phyloP scores from a whole-genome alignment of 257 asterid species.

The Lantana camara region DNA sequence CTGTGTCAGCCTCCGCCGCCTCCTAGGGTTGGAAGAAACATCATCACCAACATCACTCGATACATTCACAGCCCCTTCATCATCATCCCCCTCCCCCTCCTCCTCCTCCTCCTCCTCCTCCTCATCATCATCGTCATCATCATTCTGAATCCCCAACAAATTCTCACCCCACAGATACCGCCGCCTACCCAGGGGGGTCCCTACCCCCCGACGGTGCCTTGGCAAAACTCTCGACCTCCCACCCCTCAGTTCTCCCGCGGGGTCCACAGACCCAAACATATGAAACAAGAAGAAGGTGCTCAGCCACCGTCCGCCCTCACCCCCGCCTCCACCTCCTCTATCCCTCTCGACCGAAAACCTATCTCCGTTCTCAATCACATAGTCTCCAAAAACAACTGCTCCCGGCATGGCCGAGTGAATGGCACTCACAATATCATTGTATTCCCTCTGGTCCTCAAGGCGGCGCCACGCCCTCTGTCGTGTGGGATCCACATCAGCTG shows the following conservation, averaged over 20 bases:
- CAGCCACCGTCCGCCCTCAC: slow-evolving; percentile 61
- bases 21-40: slow-evolving; percentile 37
- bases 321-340: slow-evolving; percentile 33
- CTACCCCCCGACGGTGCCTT: slow-evolving; percentile 63
- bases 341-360: slow-evolving; percentile 41
- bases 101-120: no score
- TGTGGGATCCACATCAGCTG: slow-evolving; percentile 80
- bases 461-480: slow-evolving; percentile 84
- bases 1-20: slow-evolving; percentile 64
- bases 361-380: slow-evolving; percentile 68
- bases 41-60: slow-evolving; percentile 33
- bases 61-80: slow-evolving; percentile 35
- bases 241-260: slow-evolving; percentile 38
- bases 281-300: slow-evolving; percentile 83
- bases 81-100: slow-evolving; percentile 29
- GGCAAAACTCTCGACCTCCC: slow-evolving; percentile 67
- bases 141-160: slow-evolving; percentile 60
- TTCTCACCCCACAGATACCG: slow-evolving; percentile 82
- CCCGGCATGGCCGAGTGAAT: slow-evolving; percentile 87
- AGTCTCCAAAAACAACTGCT: slow-evolving; percentile 82
- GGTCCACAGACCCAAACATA: slow-evolving; percentile 71
- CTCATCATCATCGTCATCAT: slow-evolving; percentile 35
- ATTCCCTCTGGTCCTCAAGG: slow-evolving; percentile 77
- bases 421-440: slow-evolving; percentile 80
- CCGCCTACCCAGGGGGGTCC: slow-evolving; percentile 52